phyloP scores from a whole-genome alignment of 768 basidiomycete genomes.

The Pleurotus giganteus region DNA sequence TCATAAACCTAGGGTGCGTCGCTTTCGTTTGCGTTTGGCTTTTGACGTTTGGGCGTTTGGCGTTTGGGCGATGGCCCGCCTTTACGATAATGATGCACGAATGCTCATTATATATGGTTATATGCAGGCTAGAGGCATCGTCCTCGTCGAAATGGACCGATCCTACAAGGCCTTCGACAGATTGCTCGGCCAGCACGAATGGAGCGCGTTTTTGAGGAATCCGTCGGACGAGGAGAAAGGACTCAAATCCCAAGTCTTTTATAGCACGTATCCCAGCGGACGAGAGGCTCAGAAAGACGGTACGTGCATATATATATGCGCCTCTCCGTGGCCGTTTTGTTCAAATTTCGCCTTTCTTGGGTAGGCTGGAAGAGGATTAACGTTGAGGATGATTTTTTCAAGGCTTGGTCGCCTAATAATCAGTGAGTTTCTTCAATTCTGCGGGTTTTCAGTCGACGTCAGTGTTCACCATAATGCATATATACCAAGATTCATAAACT shows the following conservation, averaged over 20 bases:
- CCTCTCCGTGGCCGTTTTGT: not conserved
- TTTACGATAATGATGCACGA: no score
- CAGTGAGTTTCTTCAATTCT: slow-evolving; percentile 22
- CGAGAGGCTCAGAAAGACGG: slow-evolving; percentile 50
- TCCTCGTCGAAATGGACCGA: slow-evolving; percentile 47
- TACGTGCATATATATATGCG: slow-evolving; percentile 12
- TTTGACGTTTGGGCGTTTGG: no score
- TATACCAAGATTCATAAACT: slow-evolving; percentile 22
- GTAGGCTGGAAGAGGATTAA: slow-evolving; percentile 53
- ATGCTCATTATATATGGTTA: not conserved
- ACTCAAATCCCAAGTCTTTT: slow-evolving; percentile 39
- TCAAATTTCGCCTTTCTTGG: no score
- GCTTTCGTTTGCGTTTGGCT: not conserved
- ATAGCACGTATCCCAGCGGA: slow-evolving; percentile 37
- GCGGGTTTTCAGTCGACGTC: not conserved
- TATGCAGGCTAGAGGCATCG: slow-evolving; percentile 41
- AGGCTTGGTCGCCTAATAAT: slow-evolving; percentile 31
- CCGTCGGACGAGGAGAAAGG: slow-evolving; percentile 35
- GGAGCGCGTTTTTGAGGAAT: slow-evolving; percentile 42
- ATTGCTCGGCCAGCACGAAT: slow-evolving; percentile 51
- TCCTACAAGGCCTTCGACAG: slow-evolving; percentile 29
- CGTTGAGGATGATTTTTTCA: slow-evolving; percentile 42
- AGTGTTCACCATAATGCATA: slow-evolving; percentile 4
- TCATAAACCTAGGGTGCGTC: slow-evolving; percentile 44
- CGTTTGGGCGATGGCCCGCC: no score